These are phyloP conservation scores for Butyriboletus appendiculatus DNA, from an alignment of 1,284 basidiomycete genomes.

Conservation along the genomic window DNA sequence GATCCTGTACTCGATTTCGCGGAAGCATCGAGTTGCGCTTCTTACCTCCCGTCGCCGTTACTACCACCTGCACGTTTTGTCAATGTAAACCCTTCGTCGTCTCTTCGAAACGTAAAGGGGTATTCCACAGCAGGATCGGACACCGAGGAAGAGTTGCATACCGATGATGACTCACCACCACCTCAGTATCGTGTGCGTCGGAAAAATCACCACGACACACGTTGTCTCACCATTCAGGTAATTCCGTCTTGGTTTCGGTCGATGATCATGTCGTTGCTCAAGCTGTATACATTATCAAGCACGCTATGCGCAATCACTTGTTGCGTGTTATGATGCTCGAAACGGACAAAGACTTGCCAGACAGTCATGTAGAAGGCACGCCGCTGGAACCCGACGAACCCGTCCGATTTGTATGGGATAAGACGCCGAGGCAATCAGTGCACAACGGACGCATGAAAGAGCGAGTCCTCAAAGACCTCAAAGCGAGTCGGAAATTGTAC, in stretches of 20 bases:
- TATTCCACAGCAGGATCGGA: constrained; percentile 36
- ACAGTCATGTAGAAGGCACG: constrained; percentile 56
- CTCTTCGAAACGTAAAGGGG: constrained; percentile 32
- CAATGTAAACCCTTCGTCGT: constrained; percentile 19
- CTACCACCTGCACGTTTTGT: constrained; percentile 25
- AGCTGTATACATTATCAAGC: constrained; percentile 39
- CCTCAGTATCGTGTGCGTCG: constrained; percentile 44
- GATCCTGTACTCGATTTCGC: not conserved
- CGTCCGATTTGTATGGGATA: constrained; percentile 75
- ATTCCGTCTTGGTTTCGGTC: constrained; percentile 10
- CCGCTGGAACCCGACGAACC: constrained; percentile 46
- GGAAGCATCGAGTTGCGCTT: constrained; percentile 7
- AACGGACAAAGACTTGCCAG: constrained; percentile 57
- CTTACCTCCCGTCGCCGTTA: constrained; percentile 14
- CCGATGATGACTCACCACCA: constrained; percentile 36
- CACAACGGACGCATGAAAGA: constrained; percentile 72
- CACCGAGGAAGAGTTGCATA: constrained; percentile 40
- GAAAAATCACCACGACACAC: constrained; percentile 58
- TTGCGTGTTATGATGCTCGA: constrained; percentile 56
- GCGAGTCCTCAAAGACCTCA: constrained; percentile 59
- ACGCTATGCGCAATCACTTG: constrained; percentile 67
- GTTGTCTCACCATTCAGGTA: constrained; percentile 67
- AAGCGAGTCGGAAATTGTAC: constrained; percentile 53
- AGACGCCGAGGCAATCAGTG: constrained; percentile 67
- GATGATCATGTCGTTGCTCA: constrained; percentile 4